Evolutionary conservation across 2,329 filamentous ascomycete species (phyloP), one percentile per base, ranked within the genome.

Genomic region (Fusarium longipes): DNA sequence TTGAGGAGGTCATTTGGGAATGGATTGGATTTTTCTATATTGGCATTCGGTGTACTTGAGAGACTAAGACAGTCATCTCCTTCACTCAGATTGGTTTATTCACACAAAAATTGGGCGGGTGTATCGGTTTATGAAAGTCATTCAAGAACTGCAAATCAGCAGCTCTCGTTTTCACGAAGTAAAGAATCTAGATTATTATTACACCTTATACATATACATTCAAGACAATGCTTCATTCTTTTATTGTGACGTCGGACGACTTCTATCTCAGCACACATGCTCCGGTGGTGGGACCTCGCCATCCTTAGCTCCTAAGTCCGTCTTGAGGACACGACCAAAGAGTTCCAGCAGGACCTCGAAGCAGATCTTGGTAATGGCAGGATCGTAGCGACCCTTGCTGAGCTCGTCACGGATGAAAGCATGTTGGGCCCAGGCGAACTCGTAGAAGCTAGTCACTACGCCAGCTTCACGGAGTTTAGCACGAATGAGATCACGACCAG

Each of bases 391-490:
- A n/a, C 93, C 94, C 81, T 97, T 97, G 78, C 91, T 93, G 60
- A 96, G 82, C 82, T 97, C 94, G 74, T 97, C 94, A 18, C 94
- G 86, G 77, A 97, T 96, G 76, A 97, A 97, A 7, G 94, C 94
- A 81, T 97, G 94, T 79, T 97, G 94, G 5, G 94, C 93, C 88
- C 93, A 95, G n/a, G 93, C 92, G 68, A 92, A 89, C 81, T 97
- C 94, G 79, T 96, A 93, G 77, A 93, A 97, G 75, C 88, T 91
- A 74, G 95, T 94, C 11, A 86, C 83, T 7, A 90, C 86, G 11
- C 90, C 91, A 8, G 89, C 87, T 22, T 93, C 92, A 72, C 94
- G 89, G 72, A 97, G 83, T 63, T 93, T 94, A 77, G 87, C 87
- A 59, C 93, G 87, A 77, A 97, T 96, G 69, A 96, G 79, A 78